These are phyloP conservation scores for Thalassiosira ordinaria DNA, from an alignment of 352 stramenopile species.

Conservation along the genomic window DNA sequence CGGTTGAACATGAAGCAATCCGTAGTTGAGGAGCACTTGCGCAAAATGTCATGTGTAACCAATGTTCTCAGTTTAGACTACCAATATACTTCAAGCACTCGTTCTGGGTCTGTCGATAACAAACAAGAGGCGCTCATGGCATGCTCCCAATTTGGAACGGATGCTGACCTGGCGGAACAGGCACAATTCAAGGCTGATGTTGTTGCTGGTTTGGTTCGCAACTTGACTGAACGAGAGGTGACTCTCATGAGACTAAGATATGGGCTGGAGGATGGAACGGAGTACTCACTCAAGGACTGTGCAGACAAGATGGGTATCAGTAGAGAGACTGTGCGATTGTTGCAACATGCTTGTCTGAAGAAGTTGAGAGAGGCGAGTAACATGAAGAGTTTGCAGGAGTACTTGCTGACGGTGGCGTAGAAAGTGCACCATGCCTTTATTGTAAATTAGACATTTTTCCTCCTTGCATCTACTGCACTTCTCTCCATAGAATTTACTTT, in stretches of 20 bases:
- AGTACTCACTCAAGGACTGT: slow-evolving; percentile 77
- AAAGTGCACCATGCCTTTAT: neutral
- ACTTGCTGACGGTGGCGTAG: slow-evolving; percentile 80
- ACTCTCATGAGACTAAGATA: slow-evolving; percentile 85
- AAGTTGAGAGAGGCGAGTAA: slow-evolving; percentile 83
- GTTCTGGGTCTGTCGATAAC: slow-evolving; percentile 44
- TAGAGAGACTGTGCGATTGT: slow-evolving; percentile 80
- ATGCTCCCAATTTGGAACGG: slow-evolving; percentile 33
- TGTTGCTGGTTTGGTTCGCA: slow-evolving; percentile 66
- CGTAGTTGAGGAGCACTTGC: slow-evolving; percentile 58
- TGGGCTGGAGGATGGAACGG: slow-evolving; percentile 79
- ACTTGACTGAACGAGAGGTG: slow-evolving; percentile 69
- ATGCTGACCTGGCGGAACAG: slow-evolving; percentile 70
- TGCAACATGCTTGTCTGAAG: slow-evolving; percentile 84
- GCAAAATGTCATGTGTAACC: slow-evolving; percentile 37
- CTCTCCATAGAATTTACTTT: neutral
- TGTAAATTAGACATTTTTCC: neutral
- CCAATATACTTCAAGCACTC: slow-evolving; percentile 54
- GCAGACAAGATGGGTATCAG: slow-evolving; percentile 84
- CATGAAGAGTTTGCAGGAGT: slow-evolving; percentile 79
- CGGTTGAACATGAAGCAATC: slow-evolving; percentile 50
- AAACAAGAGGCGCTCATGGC: slow-evolving; percentile 16
- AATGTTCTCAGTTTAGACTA: slow-evolving; percentile 79
- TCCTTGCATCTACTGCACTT: too few relatives aligned
- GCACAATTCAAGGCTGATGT: slow-evolving; percentile 76